Evolutionary conservation across 2,329 filamentous ascomycete genomes (phyloP), one percentile per base, ranked within the genome.

Genomic region (Trichoderma gracile): DNA sequence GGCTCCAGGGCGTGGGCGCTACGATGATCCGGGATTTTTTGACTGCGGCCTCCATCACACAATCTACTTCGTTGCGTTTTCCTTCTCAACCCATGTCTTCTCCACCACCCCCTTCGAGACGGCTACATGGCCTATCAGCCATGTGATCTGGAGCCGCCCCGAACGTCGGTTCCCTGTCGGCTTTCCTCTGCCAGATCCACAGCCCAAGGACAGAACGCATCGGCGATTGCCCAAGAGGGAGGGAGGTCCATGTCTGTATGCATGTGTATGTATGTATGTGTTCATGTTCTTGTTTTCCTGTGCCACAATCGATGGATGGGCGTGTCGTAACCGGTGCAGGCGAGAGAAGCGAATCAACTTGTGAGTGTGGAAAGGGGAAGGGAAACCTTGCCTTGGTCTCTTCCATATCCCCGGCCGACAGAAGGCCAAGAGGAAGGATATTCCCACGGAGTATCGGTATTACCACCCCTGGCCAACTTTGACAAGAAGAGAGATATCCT

Each of bases 121-220:
- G 55, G 55, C 63, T 56, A 65, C 63, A 65, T 65, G 33, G 27
- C 33, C 47, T 30, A 46, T 55, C 56, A 52, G 42, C 55, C 63
- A 59, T 65, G 63, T 65, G 63, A 65, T 60, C 63, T 60, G 40
- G 47, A 65, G 63, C 47, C 50, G 50, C 50, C 30, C 30, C 33
- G 40, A 45, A 40, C 42, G 43, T 49, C 43, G 52, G 27, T 33
- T 30, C 33, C 33, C 33, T 38, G 33, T 38, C 33, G 33, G 33
- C 33, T 38, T 38, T 12, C 27, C 33, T 43, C 56, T 21, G 33
- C 23, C 52, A 30, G 21, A 27, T 43, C 40, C 60, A 63, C 33
- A 50, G 8, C 17, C 33, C 49, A 25, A 4, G 17, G 1, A 50
- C 25, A 42, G 27, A 5, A n/a, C 8, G 19, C 50, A 21, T 38